A percentile compares a stretch with the other conserved stretches of the same genome.
These are phyloP conservation scores for Rhizopogon vinicolor DNA, from an alignment of 768 basidiomycete genomes.

Conservation along the genomic window DNA sequence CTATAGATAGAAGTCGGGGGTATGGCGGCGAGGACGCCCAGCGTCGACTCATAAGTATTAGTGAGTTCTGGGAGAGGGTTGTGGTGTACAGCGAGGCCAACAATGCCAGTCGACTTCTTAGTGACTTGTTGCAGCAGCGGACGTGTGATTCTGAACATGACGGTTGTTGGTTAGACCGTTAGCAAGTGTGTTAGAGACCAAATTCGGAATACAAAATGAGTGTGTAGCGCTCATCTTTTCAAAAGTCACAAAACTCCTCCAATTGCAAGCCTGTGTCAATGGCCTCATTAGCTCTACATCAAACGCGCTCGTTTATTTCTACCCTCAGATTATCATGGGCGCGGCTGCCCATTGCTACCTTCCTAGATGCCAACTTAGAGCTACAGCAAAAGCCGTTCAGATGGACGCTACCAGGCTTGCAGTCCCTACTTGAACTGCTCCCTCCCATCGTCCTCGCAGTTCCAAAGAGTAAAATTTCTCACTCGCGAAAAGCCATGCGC, in stretches of 20 bases:
- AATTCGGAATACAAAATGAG: neutral
- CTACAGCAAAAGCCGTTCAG: conserved; percentile 23
- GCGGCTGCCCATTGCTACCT: conserved; percentile 7
- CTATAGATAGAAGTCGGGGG: conserved; percentile 87
- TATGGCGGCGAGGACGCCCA: conserved; percentile 60
- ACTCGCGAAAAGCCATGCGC: conserved; percentile 93
- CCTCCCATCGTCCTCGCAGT: conserved; percentile 89
- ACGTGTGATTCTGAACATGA: conserved; percentile 76
- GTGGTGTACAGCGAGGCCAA: conserved; percentile 79
- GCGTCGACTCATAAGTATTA: conserved; percentile 74
- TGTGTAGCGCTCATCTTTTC: neutral
- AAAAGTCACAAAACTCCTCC: conserved; percentile 3
- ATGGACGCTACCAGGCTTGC: conserved; percentile 36
- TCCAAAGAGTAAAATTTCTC: conserved; percentile 90
- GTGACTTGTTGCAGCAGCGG: conserved; percentile 58
- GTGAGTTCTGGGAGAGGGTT: conserved; percentile 78
- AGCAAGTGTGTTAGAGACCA: conserved; percentile 7
- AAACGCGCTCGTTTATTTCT: conserved; percentile 24
- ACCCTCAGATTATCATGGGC: conserved; percentile 20
- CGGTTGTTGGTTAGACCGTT: conserved; percentile 21
- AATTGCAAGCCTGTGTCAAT: conserved; percentile 20
- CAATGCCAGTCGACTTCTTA: conserved; percentile 82
- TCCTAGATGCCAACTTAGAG: conserved; percentile 15
- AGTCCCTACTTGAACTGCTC: conserved; percentile 64
- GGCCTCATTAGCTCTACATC: conserved; percentile 36